Base-by-base conservation (phyloP, 768 basidiomycete species). In the Lactarius trivialis region DNA sequence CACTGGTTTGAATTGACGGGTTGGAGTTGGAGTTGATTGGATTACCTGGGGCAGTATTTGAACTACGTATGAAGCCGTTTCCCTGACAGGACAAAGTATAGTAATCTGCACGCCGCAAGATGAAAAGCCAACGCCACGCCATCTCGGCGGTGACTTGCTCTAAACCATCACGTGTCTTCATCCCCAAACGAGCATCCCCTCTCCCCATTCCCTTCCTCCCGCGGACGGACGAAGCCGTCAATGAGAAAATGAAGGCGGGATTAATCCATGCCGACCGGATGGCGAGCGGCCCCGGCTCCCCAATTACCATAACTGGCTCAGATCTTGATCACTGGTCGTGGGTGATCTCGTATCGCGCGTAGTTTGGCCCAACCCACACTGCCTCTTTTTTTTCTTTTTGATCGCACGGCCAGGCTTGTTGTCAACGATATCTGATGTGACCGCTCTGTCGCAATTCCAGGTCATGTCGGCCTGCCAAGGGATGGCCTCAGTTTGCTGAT, bases 381-480 rank as follows among this genome's bases (percentile, higher is more conserved):
- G 26, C 30, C 30, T 51, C 50, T 24, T 51, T 51, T 30, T 49
- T 49, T 51, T 30, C 19, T 8, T 8, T 51, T 51, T 14, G 50
- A 48, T 48, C 45, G 24, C 21, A 48, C 45, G 45, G 45, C n/a
- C 45, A n/a, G 45, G 45, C 45, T 48, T 48, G 45, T 48, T 6
- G 43, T 60, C 57, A 58, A 58, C 63, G 61, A 64, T 58, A 65
- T 54, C 49, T 65, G 64, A 65, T 65, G 64, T 48, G 45, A 64
- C 62, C 41, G 4, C 49, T 17, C 39, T 24, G 64, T 63, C 37
- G 52, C 56, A 55, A 53, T 58, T 54, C 30, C 56, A 33, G 37
- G 19, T 41, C 37, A 52, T 49, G 8, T 36, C 54, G 17, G 52
- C 28, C 19, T 56, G 53, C 17, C 32, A 57, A 24, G 37, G 55